Base-by-base conservation (phyloP, 345 rosid species). In the Linum tenue region DNA sequence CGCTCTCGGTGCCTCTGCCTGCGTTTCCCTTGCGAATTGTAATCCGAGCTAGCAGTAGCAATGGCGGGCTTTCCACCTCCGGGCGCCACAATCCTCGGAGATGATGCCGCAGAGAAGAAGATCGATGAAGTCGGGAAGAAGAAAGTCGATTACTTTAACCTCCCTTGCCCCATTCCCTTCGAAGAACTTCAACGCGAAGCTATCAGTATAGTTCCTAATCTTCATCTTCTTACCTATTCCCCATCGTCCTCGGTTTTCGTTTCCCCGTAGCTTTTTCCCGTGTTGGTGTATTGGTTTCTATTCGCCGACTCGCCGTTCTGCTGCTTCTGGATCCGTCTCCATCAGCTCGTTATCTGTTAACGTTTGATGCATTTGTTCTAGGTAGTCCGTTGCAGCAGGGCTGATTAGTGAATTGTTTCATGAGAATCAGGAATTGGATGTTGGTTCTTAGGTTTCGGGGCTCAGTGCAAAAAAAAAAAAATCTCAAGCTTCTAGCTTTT, bases 161-260 rank as follows among this genome's bases (percentile, higher is more conserved):
- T 92, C 55, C 95, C 95, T 58, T 89, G 95, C 71, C 98, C 98
- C 63, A 76, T 89, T 75, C 91, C 98, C 41, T 92, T 83, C 43
- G 98, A 92, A 61, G 98, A 92, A 75, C 74, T 89, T 77, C 95
- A 89, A 75, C 95, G 98, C 2, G 97, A 92, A 82, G 92, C 95
- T 69, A 77, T 84, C 68, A 89, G 97, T 92, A 56, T 64, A n/a
- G 64, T 62, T 62, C 64, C 64, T 12, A 35, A 16, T 59, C 57
- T 56, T 63, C 63, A 37, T 70, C 59, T 72, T 62, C 35, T 36
- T n/a, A 37, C 31, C 37, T 37, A 8, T 12, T 41, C 4, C 35
- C 66, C 9, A 36, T 10, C 3, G 15, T 50, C 5, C 35, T 4
- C 36, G 35, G 31, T 22, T 22, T 22, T 22, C 31, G 31, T 22